Evolutionary conservation across 164 flowering plant genomes (phyloP).

Genomic region (Chimonanthus praecox): DNA sequence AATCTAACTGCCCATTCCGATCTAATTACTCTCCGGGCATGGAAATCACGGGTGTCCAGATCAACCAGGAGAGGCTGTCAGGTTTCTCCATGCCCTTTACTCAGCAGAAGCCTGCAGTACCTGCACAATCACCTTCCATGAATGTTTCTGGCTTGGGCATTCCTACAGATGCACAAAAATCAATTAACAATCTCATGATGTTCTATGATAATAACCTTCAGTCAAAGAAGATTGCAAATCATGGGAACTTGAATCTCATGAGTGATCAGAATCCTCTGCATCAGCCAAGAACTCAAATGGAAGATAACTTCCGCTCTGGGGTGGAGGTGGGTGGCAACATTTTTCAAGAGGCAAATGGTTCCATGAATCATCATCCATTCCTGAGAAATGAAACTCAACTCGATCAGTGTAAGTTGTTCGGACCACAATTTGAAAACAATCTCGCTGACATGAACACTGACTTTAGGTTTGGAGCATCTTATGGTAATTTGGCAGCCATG

Average conservation of each 20-base stretch:
- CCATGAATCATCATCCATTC: conserved; percentile 22
- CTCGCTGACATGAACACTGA: conserved; percentile 22
- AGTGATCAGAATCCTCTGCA: conserved; percentile 23
- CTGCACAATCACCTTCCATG: conserved; percentile 13
- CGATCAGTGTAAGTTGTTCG: conserved; percentile 34
- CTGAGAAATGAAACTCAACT: conserved; percentile 32
- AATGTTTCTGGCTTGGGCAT: conserved; percentile 44
- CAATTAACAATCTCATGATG: conserved; percentile 55
- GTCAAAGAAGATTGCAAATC: conserved; percentile 18
- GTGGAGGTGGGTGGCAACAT: conserved; percentile 25
- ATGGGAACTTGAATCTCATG: conserved; percentile 11
- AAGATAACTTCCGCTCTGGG: conserved; percentile 27
- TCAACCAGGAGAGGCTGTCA: conserved; percentile 20
- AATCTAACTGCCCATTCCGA: conserved; percentile 35
- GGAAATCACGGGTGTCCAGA: conserved; percentile 23
- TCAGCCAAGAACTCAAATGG: conserved; percentile 24
- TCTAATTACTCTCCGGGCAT: conserved; percentile 12
- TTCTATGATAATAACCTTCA: conserved; percentile 49
- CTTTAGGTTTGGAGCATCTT: conserved; percentile 44
- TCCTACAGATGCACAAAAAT: conserved; percentile 63
- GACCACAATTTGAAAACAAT: conserved; percentile 23
- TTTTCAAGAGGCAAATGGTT: conserved; percentile 25
- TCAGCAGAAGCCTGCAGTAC: conserved; percentile 31
- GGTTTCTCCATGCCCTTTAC: conserved; percentile 26
- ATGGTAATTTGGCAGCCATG: conserved; percentile 26